These are phyloP conservation scores for Auricularia auricula-judae DNA, from an alignment of 768 basidiomycete species.

Conservation along the genomic window DNA sequence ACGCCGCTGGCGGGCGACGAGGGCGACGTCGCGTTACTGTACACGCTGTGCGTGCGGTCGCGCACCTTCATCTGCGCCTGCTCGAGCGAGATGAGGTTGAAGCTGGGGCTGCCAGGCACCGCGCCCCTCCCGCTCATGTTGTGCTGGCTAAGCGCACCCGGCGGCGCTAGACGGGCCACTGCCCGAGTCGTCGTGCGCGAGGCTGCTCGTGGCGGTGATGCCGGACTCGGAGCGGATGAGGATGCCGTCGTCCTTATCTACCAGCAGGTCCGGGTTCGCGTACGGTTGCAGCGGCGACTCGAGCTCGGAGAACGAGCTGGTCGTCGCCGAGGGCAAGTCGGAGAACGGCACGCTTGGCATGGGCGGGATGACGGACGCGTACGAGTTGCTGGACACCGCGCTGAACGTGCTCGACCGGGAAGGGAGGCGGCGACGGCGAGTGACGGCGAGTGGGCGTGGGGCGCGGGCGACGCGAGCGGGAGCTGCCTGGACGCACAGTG, in stretches of 20 bases:
- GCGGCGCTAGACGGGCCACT: background rate
- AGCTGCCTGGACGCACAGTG: too few species aligned
- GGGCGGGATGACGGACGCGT: background rate
- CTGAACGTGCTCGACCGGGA: background rate
- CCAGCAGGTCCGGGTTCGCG: conserved; percentile 63
- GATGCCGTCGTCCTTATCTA: background rate
- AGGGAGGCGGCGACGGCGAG: too few species aligned
- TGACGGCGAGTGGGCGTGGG: too few species aligned
- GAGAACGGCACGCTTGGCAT: background rate
- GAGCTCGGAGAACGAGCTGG: background rate
- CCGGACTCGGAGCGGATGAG: background rate
- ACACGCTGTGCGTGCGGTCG: conserved; percentile 44
- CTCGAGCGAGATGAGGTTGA: conserved; percentile 64
- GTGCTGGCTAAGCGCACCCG: background rate
- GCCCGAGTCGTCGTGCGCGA: background rate
- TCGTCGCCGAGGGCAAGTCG: background rate
- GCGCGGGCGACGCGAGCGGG: too few species aligned
- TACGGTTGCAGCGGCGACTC: conserved; percentile 48
- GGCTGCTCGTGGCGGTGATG: background rate
- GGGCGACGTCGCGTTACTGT: conserved; percentile 16
- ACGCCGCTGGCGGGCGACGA: background rate
- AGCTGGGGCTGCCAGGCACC: conserved; percentile 25
- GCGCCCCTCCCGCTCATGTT: background rate
- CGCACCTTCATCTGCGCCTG: conserved; percentile 57
- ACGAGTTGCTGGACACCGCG: background rate